Base-by-base conservation (phyloP, 2,329 filamentous ascomycete genomes). In the Penicillium polonicum region DNA sequence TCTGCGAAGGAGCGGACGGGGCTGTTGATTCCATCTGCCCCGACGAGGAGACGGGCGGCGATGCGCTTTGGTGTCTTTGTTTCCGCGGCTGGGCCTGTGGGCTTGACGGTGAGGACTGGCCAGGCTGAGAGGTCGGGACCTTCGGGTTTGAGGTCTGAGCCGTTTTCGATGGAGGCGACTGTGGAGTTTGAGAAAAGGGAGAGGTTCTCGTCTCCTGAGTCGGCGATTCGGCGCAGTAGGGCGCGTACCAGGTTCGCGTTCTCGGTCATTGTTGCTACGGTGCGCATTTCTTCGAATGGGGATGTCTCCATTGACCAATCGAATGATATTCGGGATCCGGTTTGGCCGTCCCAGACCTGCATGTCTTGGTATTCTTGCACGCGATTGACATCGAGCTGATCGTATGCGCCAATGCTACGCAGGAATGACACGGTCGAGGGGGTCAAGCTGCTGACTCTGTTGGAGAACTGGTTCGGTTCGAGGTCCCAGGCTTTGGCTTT, bases 271-370 rank as follows among this genome's bases (percentile, higher is more conserved):
- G 94, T 96, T 10, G 94, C 94, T 65, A 99, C 91, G 1, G 86
- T 89, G 60, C 80, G 78, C 64, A 75, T 59, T 63, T 83, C 70
- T 79, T 78, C 75, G 66, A 77, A 75, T 45, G 76, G 71, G 48
- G 75, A 72, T 23, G 68, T 75, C 55, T 81, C 79, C 38, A 78
- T 72, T 5, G 78, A 78, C 88, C 88, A 90, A 76, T 94, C 90
- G 74, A 99, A 99, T 65, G 91, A 89, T 72, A 99, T 94, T 66
- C 88, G 85, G 36, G 92, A 90, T 58, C 87, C 92, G 41, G 89
- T 90, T 56, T 96, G 85, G 61, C 93, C 95, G 74, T 99, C 94
- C 94, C 95, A 99, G 33, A 97, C 94, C 74, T 96, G 89, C 94
- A 99, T 99, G 68, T 93, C 90, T 59, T 95, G 88, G 74, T 97